Evolutionary conservation across 2,329 filamentous ascomycete species (phyloP).

Genomic region (Rasamsonia emersonii): DNA sequence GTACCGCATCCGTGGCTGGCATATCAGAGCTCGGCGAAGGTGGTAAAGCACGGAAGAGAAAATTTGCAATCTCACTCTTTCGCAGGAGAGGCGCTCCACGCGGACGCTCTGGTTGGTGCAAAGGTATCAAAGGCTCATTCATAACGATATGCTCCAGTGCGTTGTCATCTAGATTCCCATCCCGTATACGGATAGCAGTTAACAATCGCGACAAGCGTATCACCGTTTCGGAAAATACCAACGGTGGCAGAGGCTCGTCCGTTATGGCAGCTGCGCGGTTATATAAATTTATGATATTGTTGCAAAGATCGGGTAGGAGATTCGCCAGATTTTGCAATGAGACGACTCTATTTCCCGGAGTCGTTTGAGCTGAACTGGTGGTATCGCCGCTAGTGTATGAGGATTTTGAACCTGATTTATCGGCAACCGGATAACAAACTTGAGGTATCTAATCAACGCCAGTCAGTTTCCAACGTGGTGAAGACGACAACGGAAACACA

Average conservation of each 20-base stretch:
- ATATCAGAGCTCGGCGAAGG: conserved; percentile 52
- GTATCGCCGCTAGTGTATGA: conserved; percentile 31
- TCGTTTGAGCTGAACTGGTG: conserved; percentile 30
- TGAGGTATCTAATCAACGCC: conserved; percentile 40
- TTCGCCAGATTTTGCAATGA: conserved; percentile 43
- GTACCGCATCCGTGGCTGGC: conserved; percentile 65
- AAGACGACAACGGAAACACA: not conserved
- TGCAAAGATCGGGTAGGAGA: conserved; percentile 48
- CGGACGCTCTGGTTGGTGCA: conserved; percentile 25
- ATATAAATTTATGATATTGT: conserved; percentile 50
- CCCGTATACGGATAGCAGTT: conserved; percentile 41
- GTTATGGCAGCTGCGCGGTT: conserved; percentile 44
- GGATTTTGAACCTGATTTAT: conserved; percentile 39
- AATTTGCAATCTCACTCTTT: conserved; percentile 55
- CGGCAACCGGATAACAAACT: conserved; percentile 43
- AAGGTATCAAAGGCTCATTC: conserved; percentile 33
- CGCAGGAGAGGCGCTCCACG: conserved; percentile 37
- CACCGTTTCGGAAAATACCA: conserved; percentile 49
- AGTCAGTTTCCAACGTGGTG: not conserved
- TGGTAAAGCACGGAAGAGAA: conserved; percentile 63
- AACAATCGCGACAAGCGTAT: conserved; percentile 48
- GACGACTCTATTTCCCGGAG: conserved; percentile 39
- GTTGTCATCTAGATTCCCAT: conserved; percentile 43
- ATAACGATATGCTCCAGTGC: conserved; percentile 53
- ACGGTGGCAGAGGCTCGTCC: conserved; percentile 44